Evolutionary conservation across 2,329 filamentous ascomycete species (phyloP).

Genomic region (Pseudogymnoascus sp.): DNA sequence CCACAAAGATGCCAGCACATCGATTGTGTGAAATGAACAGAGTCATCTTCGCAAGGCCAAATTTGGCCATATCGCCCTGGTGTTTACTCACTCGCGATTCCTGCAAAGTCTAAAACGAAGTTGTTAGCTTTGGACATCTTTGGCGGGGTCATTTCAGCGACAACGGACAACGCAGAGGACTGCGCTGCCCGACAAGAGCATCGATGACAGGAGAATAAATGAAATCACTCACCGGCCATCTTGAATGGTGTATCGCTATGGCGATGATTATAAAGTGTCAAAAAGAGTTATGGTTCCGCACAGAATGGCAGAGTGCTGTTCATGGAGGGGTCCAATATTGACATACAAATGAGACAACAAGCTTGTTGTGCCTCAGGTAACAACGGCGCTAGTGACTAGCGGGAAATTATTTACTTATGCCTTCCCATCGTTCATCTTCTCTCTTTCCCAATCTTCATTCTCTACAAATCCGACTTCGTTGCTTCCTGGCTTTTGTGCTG

Average conservation of each 20-base stretch:
- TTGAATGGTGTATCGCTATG: slow-evolving; percentile 17
- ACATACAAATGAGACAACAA: slow-evolving; percentile 11
- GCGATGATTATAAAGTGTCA: background rate
- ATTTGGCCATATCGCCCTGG: background rate
- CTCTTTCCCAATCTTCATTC: slow-evolving; percentile 9
- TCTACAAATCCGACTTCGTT: background rate
- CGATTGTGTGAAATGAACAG: background rate
- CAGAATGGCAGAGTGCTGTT: slow-evolving; percentile 3
- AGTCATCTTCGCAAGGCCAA: background rate
- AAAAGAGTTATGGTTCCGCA: background rate
- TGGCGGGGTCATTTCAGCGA: slow-evolving; percentile 8
- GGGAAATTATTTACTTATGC: slow-evolving; percentile 11
- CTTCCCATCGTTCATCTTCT: slow-evolving; percentile 11
- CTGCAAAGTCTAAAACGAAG: slow-evolving; percentile 30
- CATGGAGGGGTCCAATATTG: slow-evolving; percentile 9
- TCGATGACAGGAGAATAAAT: background rate
- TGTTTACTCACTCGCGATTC: slow-evolving; percentile 34
- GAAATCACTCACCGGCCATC: slow-evolving; percentile 26
- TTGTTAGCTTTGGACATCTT: slow-evolving; percentile 19
- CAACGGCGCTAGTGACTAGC: slow-evolving; percentile 3
- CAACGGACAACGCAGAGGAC: background rate
- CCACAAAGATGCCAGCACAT: background rate
- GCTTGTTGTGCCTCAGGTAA: slow-evolving; percentile 5
- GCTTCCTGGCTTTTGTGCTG: background rate
- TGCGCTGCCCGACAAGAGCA: background rate